Conservation (phyloP, 148 eudicot genomes). For the Silene latifolia region DNA sequence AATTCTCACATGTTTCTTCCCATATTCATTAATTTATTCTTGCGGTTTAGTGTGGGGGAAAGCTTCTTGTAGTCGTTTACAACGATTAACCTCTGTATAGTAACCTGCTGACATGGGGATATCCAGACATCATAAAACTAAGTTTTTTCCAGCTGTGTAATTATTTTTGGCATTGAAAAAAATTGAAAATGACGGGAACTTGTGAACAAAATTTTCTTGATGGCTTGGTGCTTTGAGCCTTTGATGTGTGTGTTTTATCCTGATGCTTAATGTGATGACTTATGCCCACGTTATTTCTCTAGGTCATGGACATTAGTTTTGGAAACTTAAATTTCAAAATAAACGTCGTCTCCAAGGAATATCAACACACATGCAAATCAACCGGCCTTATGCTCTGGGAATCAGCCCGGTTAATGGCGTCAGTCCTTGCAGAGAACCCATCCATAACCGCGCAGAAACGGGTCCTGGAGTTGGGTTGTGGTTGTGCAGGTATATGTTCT, state of each 20-base stretch:
- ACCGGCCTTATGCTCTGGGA: conserved; percentile 98
- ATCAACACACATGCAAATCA: conserved; percentile 91
- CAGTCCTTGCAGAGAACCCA: conserved; percentile 63
- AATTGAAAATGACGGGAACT: too few relatives aligned
- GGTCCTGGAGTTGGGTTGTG: conserved; percentile 79
- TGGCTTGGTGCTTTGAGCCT: background rate
- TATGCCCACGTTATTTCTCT: conserved; percentile 11
- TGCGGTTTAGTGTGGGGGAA: background rate
- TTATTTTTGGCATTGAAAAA: background rate
- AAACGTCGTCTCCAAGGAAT: conserved; percentile 65
- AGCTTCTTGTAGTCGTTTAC: background rate
- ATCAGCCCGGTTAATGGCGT: conserved; percentile 83
- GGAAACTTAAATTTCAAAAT: conserved; percentile 54
- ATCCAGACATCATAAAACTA: too few relatives aligned
- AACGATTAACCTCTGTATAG: background rate
- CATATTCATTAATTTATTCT: background rate
- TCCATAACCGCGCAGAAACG: conserved; percentile 57
- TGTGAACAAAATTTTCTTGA: background rate
- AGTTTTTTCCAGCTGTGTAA: background rate
- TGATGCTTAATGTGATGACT: background rate
- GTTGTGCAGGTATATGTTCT: conserved; percentile 82
- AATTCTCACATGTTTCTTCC: background rate
- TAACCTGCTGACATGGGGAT: too few relatives aligned
- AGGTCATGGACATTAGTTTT: conserved; percentile 52
- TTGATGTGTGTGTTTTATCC: background rate